A percentile compares a stretch with the other conserved stretches of the same genome.
Conservation (phyloP, 2,329 filamentous ascomycete species). For the Penicillium brevicompactum region DNA sequence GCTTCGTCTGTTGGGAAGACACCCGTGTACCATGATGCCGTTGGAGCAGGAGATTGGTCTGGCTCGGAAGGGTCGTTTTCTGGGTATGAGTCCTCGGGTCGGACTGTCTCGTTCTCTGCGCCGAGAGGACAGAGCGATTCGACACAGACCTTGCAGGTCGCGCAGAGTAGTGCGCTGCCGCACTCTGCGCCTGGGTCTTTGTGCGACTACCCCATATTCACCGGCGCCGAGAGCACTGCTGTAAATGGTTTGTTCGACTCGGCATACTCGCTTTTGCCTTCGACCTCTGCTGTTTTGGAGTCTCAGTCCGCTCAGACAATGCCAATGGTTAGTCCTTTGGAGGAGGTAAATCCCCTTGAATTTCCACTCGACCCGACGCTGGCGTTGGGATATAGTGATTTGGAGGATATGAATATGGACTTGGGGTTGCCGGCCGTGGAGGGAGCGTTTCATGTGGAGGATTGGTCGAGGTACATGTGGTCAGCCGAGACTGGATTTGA, state of each 20-base stretch:
- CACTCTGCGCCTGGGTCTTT: conserved; percentile 12
- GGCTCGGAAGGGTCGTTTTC: conserved; percentile 18
- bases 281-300: conserved; percentile 6
- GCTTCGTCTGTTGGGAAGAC: not conserved
- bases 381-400: conserved; percentile 7
- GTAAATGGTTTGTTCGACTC: conserved; percentile 19
- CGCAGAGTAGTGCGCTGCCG: not conserved
- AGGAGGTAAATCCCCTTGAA: conserved; percentile 23
- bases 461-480: conserved; percentile 30
- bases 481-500: conserved; percentile 27
- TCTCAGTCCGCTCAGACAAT: conserved; percentile 7
- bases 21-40: conserved; percentile 4
- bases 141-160: not conserved
- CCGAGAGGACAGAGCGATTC: not conserved
- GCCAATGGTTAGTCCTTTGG: conserved; percentile 20
- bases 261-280: conserved; percentile 18
- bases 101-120: not conserved
- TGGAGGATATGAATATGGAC: conserved; percentile 23
- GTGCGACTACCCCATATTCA: conserved; percentile 10
- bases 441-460: conserved; percentile 24
- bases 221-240: not conserved
- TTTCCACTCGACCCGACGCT: conserved; percentile 22
- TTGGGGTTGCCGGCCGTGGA: conserved; percentile 19
- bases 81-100: not conserved
- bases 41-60: conserved; percentile 17